Evolutionary conservation across 805 yeast species (phyloP).

Genomic region (Blastobotrys parvus): DNA sequence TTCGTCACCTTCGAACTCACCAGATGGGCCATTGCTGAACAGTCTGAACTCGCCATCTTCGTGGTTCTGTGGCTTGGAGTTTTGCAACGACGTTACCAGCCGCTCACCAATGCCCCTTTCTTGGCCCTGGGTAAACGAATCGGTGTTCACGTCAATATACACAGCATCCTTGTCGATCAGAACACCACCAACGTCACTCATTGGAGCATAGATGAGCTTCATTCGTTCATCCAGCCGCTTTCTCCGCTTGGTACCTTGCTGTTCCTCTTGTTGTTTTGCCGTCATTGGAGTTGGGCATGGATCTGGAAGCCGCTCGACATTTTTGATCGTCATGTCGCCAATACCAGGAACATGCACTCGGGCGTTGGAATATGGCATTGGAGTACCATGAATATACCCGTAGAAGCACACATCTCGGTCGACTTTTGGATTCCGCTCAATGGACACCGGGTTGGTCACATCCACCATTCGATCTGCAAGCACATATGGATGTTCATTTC

Average conservation of each 20-base stretch:
- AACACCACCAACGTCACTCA: constrained; percentile 99
- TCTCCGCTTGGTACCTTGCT: constrained; percentile 46
- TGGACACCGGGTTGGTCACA: constrained; percentile 80
- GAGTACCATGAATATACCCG: constrained; percentile 93
- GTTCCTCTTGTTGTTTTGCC: constrained; percentile 68
- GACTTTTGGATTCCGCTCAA: constrained; percentile 70
- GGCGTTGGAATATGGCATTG: constrained; percentile 59
- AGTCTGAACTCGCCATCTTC: constrained; percentile 56
- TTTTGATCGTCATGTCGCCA: constrained; percentile 73
- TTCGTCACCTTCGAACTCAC: constrained; percentile 35
- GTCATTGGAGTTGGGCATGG: constrained; percentile 97
- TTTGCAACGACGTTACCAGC: constrained; percentile 73
- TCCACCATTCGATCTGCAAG: constrained; percentile 89
- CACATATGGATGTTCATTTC: constrained; percentile 95
- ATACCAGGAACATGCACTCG: constrained; percentile 91
- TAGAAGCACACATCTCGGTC: constrained; percentile 88
- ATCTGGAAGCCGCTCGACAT: constrained; percentile 86
- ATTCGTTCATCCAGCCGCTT: constrained; percentile 90
- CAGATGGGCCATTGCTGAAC: constrained; percentile 54
- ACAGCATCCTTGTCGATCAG: constrained; percentile 96
- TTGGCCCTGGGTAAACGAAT: constrained; percentile 49
- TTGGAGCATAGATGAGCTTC: constrained; percentile 93
- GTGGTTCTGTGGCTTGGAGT: constrained; percentile 52
- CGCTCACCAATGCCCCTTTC: constrained; percentile 81
- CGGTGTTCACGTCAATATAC: constrained; percentile 69